Base-by-base conservation (phyloP, 331 rosid genomes). In the Malus hybrid region DNA sequence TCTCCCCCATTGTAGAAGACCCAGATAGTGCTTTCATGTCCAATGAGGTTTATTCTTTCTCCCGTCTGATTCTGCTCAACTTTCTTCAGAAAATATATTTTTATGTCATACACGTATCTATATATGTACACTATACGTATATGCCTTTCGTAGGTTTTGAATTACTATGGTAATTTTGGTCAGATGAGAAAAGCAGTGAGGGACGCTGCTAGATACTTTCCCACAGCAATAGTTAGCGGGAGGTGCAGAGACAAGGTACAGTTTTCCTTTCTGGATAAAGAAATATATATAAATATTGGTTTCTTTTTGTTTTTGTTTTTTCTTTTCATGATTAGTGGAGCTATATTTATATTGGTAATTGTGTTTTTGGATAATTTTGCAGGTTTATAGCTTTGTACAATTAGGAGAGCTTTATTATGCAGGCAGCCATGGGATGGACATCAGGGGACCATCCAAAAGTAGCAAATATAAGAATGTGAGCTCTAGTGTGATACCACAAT, bases 371-470 rank as follows among this genome's bases (percentile, higher is more conserved):
- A 30, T 14, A 63, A 30, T 4, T 39, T 79, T 84, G 53, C 78
- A 94, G 98, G 99, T 94, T 8, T 88, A 79, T 78, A 84, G 73
- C 63, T 94, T 91, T 70, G 97, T 91, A 14, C 83, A 75, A 81
- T 83, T 94, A 66, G 78, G 88, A 4, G 95, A 92, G 80, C 83
- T 94, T 29, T 94, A 90, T 68, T 94, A 94, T 30, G 99, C 99
- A 6, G 99, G 97, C 30, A 94, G 99, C 84, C 99, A 94, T 78
- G 97, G 99, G 16, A 94, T 94, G 99, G 99, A 94, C 85, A 94
- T 94, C 11, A 87, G 80, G 79, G 97, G 95, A 30, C 99, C 99
- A 80, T 82, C 93, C 39, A 86, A 90, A 81, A 75, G 74, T 73
- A 56, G 16, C 82, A 82, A 66, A 74, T 50, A 66, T 77, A 76